Base-by-base conservation (phyloP, 192 early-diverging fungal species). In the Mortierella antarctica region DNA sequence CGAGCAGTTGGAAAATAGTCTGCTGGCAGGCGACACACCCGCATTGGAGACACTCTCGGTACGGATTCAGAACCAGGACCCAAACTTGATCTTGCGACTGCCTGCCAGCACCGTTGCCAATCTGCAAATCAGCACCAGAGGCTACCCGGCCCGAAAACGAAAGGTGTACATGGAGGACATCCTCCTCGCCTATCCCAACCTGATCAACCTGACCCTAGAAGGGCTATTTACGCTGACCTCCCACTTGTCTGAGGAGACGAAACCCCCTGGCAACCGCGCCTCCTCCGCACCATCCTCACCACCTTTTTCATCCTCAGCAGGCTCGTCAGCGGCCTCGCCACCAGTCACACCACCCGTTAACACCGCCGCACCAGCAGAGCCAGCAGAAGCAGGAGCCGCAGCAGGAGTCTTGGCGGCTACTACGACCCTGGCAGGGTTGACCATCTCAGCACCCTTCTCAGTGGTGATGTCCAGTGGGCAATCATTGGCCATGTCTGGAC, bases 131-230 rank as follows among this genome's bases (percentile, higher is more conserved):
- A 72, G 65, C 42, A 80, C 65, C 23, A 67, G 60, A 20, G 70
- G 77, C 0, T 63, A 72, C 13, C 77, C 77, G 0, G 59, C 57
- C 21, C 54, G 58, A 13, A 71, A 72, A 17, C 70, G 70, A 14
- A 65, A 65, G 7, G 13, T 80, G 42, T 68, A 58, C 39, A 67
- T 80, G 58, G 77, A 80, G n/a, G 65, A 80, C 41, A 67, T 80
- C 49, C 65, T 80, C 14, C 18, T 13, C 5, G 51, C 77, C 7
- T 80, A 72, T 18, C 77, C 77, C 0, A 53, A 63, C 47, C 77
- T 80, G 1, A 49, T 71, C 40, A 45, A 67, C 15, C 40, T 80
- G 40, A 68, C 59, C 6, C 49, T 80, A 18, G 77, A 80, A 23
- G 77, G 77, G 0, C 54, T 71, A 4, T 80, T 67, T 18, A 68